These are phyloP conservation scores for Paracorniculantispora psalliotae DNA, from an alignment of 2,329 filamentous ascomycete genomes.

Conservation along the genomic window DNA sequence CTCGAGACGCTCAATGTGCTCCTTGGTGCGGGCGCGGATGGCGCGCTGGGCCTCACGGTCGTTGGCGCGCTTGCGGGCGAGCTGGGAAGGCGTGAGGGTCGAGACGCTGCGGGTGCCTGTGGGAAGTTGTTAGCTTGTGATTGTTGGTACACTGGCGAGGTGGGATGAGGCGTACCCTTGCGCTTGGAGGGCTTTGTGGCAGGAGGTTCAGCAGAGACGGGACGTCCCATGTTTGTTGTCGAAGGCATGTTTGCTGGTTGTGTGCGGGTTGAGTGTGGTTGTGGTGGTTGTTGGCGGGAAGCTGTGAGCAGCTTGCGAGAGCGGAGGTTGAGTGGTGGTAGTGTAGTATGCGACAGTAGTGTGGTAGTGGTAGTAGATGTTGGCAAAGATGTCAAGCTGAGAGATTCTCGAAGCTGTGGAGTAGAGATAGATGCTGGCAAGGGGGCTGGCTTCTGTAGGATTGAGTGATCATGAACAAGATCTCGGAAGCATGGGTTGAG, in stretches of 20 bases:
- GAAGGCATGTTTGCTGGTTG: slow-evolving; percentile 7
- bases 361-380: not conserved
- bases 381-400: not conserved
- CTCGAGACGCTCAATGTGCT: slow-evolving; percentile 77
- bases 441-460: not conserved
- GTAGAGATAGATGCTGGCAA: not conserved
- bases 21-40: slow-evolving; percentile 80
- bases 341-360: slow-evolving; percentile 14
- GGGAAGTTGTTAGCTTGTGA: slow-evolving; percentile 11
- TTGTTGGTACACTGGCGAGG: not conserved
- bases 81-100: slow-evolving; percentile 80
- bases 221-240: slow-evolving; percentile 31
- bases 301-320: slow-evolving; percentile 4
- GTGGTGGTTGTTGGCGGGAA: not conserved
- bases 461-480: slow-evolving; percentile 10
- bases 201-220: slow-evolving; percentile 37
- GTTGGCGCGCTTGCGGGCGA: slow-evolving; percentile 86
- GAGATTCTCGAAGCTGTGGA: not conserved
- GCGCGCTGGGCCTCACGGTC: slow-evolving; percentile 86
- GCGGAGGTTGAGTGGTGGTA: not conserved
- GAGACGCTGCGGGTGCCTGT: slow-evolving; percentile 70
- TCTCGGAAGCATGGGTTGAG: not conserved
- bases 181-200: slow-evolving; percentile 37
- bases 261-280: slow-evolving; percentile 8
- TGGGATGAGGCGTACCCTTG: slow-evolving; percentile 35